These are phyloP conservation scores for Sporothrix inflata DNA, from an alignment of 2,329 filamentous ascomycete species.

Conservation along the genomic window DNA sequence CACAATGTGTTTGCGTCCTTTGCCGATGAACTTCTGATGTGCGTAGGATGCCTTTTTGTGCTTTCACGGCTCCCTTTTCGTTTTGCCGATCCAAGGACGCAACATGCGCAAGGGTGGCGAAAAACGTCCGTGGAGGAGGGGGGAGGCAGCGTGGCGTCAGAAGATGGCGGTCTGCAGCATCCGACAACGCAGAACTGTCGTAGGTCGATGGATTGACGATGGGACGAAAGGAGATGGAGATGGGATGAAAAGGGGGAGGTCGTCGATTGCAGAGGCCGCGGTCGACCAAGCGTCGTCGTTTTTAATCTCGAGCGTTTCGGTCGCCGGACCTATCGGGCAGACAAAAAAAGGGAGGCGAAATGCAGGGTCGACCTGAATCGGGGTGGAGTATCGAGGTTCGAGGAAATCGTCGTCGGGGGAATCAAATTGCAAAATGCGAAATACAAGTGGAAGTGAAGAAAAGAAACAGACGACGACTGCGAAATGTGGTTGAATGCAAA, in stretches of 20 bases:
- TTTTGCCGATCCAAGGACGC: neutral
- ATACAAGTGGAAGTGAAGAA: neutral
- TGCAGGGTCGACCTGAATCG: neutral
- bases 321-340: slow-evolving; percentile 9
- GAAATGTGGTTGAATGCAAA: slow-evolving; percentile 6
- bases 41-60: too few species aligned
- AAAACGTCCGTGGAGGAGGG: neutral
- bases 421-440: neutral
- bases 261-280: neutral
- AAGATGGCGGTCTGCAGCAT: slow-evolving; percentile 8
- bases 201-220: neutral
- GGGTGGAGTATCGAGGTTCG: neutral
- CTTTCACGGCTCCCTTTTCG: slow-evolving; percentile 8
- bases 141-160: slow-evolving; percentile 25
- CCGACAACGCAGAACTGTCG: neutral
- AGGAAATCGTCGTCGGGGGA: neutral
- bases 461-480: neutral
- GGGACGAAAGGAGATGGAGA: neutral
- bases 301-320: slow-evolving; percentile 9
- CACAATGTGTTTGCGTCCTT: neutral
- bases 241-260: neutral
- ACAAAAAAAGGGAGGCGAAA: slow-evolving; percentile 18
- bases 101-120: slow-evolving; percentile 26
- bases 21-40: neutral
- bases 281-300: neutral